phyloP scores from a whole-genome alignment of 345 rosid species.

The Passiflora organensis region DNA sequence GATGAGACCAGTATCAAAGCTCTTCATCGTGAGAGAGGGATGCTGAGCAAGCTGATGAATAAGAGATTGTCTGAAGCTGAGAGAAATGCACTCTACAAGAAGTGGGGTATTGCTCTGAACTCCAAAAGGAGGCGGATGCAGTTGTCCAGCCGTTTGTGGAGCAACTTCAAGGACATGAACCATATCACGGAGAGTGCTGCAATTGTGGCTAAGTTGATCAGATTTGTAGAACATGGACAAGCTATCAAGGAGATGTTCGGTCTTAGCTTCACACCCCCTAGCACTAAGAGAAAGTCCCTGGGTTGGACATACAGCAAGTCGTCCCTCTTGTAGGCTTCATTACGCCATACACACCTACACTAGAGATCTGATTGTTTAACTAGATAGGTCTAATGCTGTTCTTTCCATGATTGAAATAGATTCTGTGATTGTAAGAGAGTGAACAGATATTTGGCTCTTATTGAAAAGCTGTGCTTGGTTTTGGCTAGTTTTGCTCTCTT shows the following conservation, averaged over 20 bases:
- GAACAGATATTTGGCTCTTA: neutral
- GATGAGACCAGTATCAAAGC: slow-evolving; percentile 51
- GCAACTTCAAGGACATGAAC: slow-evolving; percentile 46
- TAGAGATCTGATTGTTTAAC: slow-evolving; percentile 4
- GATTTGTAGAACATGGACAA: slow-evolving; percentile 72
- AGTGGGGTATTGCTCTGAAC: slow-evolving; percentile 62
- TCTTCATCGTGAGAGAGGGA: slow-evolving; percentile 64
- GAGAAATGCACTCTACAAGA: slow-evolving; percentile 60
- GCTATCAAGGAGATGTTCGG: slow-evolving; percentile 88
- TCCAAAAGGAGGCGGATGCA: slow-evolving; percentile 78
- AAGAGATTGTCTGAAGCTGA: slow-evolving; percentile 63
- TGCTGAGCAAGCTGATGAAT: slow-evolving; percentile 80
- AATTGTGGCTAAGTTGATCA: slow-evolving; percentile 69
- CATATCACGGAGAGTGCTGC: slow-evolving; percentile 67
- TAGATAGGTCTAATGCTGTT: neutral
- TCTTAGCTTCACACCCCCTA: slow-evolving; percentile 70
- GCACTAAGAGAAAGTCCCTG: slow-evolving; percentile 43
- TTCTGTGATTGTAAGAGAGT: neutral
- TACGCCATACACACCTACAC: neutral
- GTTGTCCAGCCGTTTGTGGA: slow-evolving; percentile 70
- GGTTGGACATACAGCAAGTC: slow-evolving; percentile 74
- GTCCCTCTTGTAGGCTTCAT: slow-evolving; percentile 37
- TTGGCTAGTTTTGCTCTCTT: neutral
- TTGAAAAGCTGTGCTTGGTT: neutral
- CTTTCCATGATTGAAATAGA: too few species aligned